Evolutionary conservation across 1,139 yeast genomes (phyloP).

Genomic region (Pichia kudriavzevii): DNA sequence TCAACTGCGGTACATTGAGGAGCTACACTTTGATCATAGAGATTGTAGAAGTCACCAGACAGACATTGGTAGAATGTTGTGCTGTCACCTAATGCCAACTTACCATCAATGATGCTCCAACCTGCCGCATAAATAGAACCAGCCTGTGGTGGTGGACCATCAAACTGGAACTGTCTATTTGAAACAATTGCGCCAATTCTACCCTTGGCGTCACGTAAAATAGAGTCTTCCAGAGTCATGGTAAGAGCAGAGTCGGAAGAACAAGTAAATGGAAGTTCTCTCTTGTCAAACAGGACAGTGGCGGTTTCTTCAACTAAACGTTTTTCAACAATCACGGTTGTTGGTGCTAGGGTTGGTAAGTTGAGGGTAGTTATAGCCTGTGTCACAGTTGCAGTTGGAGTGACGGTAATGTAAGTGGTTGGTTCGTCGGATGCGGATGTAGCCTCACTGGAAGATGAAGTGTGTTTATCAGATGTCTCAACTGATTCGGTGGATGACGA

Average conservation of each 20-base stretch:
- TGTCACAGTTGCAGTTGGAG: conserved; percentile 34
- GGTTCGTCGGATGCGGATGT: conserved; percentile 28
- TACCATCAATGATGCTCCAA: conserved; percentile 65
- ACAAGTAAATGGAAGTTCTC: conserved; percentile 34
- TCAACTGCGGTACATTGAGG: conserved; percentile 59
- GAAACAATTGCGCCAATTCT: conserved; percentile 78
- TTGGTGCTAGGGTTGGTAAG: conserved; percentile 25
- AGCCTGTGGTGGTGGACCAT: conserved; percentile 87
- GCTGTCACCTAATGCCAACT: conserved; percentile 58
- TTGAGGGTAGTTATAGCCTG: conserved; percentile 21
- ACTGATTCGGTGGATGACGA: conserved; percentile 1
- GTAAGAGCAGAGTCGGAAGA: conserved; percentile 42
- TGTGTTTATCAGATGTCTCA: conserved; percentile 1
- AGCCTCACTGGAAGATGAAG: conserved; percentile 17
- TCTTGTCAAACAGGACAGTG: conserved; percentile 25
- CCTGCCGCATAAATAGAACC: conserved; percentile 81
- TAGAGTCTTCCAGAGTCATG: conserved; percentile 43
- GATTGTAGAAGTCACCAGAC: conserved; percentile 73
- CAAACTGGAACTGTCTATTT: conserved; percentile 80
- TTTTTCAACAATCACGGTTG: conserved; percentile 26
- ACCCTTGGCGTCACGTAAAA: conserved; percentile 53
- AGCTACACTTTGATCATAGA: conserved; percentile 62
- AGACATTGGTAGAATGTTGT: conserved; percentile 66
- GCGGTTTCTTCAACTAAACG: conserved; percentile 22
- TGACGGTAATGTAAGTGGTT: conserved; percentile 38